Percentiles rank a stretch among this genome's conserved stretches.
Conservation (phyloP, 108 stramenopile species). For the Cyclotella distinguenda region DNA sequence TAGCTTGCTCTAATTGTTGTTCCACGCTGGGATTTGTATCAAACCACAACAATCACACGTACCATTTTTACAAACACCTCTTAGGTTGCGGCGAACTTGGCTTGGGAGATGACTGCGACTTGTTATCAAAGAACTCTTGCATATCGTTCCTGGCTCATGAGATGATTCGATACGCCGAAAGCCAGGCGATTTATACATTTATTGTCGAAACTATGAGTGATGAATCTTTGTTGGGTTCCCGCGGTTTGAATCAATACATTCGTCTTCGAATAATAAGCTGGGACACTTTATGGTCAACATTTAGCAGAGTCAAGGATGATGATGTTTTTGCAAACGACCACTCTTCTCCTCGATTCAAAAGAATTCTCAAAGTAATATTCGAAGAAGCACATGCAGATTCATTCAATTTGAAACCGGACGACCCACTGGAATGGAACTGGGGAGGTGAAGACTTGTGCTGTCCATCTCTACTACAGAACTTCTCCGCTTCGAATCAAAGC, state of each 20-base stretch:
- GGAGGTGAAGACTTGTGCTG: constrained; percentile 77
- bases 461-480: constrained; percentile 26
- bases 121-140: constrained; percentile 36
- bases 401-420: neutral
- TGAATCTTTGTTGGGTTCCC: constrained; percentile 7
- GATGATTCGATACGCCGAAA: constrained; percentile 81
- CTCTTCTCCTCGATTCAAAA: too few species aligned
- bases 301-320: constrained; percentile 2
- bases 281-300: constrained; percentile 60
- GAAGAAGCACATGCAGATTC: constrained; percentile 18
- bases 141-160: constrained; percentile 74
- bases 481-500: neutral
- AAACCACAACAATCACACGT: constrained; percentile 49
- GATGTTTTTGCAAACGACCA: constrained; percentile 5
- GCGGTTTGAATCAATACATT: constrained; percentile 37
- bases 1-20: constrained; percentile 55
- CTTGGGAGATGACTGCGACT: neutral
- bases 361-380: constrained; percentile 55
- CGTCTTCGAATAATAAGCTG: constrained; percentile 71
- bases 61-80: constrained; percentile 76
- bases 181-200: constrained; percentile 79
- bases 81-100: constrained; percentile 32
- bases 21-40: constrained; percentile 71
- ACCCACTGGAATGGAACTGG: constrained; percentile 59
- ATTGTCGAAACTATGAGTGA: constrained; percentile 37